Evolutionary conservation across 208 protist genomes (phyloP), one percentile per base, ranked within the genome.

Genomic region (Acanthamoeba royreba): DNA sequence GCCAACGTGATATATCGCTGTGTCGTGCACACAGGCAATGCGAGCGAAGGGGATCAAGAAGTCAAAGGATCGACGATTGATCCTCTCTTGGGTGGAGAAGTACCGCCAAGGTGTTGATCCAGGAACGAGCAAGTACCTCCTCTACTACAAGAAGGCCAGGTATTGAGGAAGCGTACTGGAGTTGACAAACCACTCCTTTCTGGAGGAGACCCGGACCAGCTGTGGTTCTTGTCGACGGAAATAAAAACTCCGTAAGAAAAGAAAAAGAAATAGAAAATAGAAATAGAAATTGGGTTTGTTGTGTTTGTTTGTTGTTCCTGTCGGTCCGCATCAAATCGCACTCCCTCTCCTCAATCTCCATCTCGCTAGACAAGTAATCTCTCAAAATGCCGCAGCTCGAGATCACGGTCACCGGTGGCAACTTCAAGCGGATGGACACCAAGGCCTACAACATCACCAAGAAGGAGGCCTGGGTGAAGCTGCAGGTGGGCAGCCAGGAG

Each of bases 391-490:
- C 72, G 1, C 43, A 83, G 72, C 72, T 83, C 72, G 72, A 83
- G 43, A 52, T 83, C 17, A 83, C 49, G 11, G 72, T 83, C 35
- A 17, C 42, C 72, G 72, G 72, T 25, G 72, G 42, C 72, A 83
- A 83, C 72, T 83, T 83, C 72, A 83, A 83, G 72, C 72, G 72
- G n/a, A 83, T 83, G 72, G 72, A 83, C 72, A 45, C 43, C 72
- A 83, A 83, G 72, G 72, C 72, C 72, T 83, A 83, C 72, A 52
- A 52, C 72, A 52, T 83, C 42, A 83, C 72, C 72, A 52, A 83
- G 42, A 83, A 52, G 43, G 72, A 83, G 72, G 72, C 72, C 1
- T 83, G 43, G 42, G 72, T 47, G 42, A 83, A 83, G 72, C 72
- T 83, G 42, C 43, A 45, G 42, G 11, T 43, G 13, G 72, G 19